These are phyloP conservation scores for Sinapis alba DNA, from an alignment of 441 rosid species.

Conservation along the genomic window DNA sequence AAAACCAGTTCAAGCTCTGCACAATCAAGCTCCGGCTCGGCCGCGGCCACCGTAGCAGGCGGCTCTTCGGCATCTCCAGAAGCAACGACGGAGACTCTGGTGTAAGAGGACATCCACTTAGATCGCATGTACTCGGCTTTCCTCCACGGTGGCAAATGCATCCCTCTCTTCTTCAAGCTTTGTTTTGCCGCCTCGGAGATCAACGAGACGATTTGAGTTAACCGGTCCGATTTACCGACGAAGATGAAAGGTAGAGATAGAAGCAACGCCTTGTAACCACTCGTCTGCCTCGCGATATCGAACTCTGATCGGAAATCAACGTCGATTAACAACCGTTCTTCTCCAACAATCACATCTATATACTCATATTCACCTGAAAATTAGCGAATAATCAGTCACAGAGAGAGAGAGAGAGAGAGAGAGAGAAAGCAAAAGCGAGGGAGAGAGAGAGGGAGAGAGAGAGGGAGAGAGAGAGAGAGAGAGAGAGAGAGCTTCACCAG, in stretches of 20 bases:
- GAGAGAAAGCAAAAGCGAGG: neutral
- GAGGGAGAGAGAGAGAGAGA: neutral
- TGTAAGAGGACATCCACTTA: constrained; percentile 78
- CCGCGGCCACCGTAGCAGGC: constrained; percentile 13
- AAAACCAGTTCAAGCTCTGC: constrained; percentile 64
- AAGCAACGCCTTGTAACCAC: constrained; percentile 68
- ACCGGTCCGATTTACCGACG: constrained; percentile 83
- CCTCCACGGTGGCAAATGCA: constrained; percentile 94
- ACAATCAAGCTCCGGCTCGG: constrained; percentile 28
- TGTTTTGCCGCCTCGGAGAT: constrained; percentile 86
- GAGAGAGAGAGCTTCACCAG: constrained; percentile 46
- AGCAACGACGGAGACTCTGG: constrained; percentile 39
- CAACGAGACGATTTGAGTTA: constrained; percentile 68
- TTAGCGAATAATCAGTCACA: neutral
- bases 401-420: neutral
- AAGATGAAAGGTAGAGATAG: constrained; percentile 79
- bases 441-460: neutral
- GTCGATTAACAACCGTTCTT: constrained; percentile 73
- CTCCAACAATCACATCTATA: constrained; percentile 72
- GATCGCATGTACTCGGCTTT: constrained; percentile 88
- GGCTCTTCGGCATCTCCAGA: constrained; percentile 17
- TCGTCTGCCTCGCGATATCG: constrained; percentile 82
- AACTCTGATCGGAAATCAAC: constrained; percentile 92
- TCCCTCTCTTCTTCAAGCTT: constrained; percentile 91
- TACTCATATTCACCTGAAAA: constrained; percentile 85